A percentile compares a stretch with the other conserved stretches of the same genome.
Conservation (phyloP, 257 asterid genomes). For the Pogostemon cablin region DNA sequence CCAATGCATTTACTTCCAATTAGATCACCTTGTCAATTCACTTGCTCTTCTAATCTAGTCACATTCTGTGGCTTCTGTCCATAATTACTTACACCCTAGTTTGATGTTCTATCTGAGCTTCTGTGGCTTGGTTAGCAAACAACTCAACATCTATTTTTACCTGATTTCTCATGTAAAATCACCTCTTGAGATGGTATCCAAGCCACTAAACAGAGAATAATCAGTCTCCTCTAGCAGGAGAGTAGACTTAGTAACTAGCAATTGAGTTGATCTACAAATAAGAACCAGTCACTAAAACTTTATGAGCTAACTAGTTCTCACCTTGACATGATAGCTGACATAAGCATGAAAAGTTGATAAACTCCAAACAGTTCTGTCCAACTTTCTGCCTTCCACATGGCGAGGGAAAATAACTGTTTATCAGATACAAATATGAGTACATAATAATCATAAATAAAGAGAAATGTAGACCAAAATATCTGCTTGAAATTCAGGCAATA, state of each 20-base stretch:
- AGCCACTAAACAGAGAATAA: neutral
- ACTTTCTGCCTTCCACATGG: conserved; percentile 90
- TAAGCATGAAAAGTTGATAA: conserved; percentile 92
- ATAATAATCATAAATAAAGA: conserved; percentile 21
- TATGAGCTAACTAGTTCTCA: conserved; percentile 38
- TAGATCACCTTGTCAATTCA: neutral
- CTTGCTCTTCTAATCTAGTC: neutral
- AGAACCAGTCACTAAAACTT: conserved; percentile 20
- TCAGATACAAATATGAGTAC: conserved; percentile 23
- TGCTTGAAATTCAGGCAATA: conserved; percentile 38
- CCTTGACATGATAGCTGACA: conserved; percentile 98
- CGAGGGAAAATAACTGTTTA: conserved; percentile 82
- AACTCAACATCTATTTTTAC: neutral
- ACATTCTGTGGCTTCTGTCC: neutral
- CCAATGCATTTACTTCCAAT: neutral
- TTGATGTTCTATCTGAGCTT: conserved; percentile 14
- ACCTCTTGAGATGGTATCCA: neutral
- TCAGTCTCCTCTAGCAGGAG: conserved; percentile 22
- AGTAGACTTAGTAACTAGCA: neutral
- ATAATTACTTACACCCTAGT: conserved; percentile 14
- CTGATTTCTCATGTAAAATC: neutral
- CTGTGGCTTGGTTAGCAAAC: conserved; percentile 14
- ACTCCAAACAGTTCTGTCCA: conserved; percentile 96
- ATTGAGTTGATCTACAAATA: conserved; percentile 11
- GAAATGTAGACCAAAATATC: conserved; percentile 21